Conservation (phyloP, 495 filamentous ascomycete genomes). For the Aspergillus homomorphus region DNA sequence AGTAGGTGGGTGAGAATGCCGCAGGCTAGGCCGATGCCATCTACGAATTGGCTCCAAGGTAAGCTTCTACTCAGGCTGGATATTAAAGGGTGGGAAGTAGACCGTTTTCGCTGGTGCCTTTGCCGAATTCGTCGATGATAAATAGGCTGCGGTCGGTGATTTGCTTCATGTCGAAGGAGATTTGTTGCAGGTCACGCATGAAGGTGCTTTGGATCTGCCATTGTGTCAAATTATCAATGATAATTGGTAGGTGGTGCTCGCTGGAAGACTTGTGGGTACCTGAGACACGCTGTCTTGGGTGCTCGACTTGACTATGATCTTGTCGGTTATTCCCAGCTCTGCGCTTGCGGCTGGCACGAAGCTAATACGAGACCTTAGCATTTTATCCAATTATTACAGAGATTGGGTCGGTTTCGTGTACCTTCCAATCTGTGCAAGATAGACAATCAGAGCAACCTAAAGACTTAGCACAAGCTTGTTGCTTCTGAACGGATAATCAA, state of each 20-base stretch:
- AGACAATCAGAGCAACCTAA: slow-evolving; percentile 80
- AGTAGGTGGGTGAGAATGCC: slow-evolving; percentile 79
- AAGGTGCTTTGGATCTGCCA: slow-evolving; percentile 80
- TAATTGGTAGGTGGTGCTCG: not conserved
- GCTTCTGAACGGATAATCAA: too few relatives aligned
- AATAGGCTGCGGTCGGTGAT: slow-evolving; percentile 75
- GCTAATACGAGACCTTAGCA: slow-evolving; percentile 37
- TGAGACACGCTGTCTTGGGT: slow-evolving; percentile 83
- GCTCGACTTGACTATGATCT: slow-evolving; percentile 83
- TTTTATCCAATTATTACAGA: not conserved
- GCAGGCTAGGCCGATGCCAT: slow-evolving; percentile 83
- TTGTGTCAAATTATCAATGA: slow-evolving; percentile 3
- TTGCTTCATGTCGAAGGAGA: slow-evolving; percentile 73
- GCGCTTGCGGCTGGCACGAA: slow-evolving; percentile 82
- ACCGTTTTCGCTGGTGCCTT: slow-evolving; percentile 77
- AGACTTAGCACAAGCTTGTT: slow-evolving; percentile 11
- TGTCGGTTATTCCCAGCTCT: slow-evolving; percentile 84
- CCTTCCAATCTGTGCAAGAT: slow-evolving; percentile 87
- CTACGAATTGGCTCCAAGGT: slow-evolving; percentile 28
- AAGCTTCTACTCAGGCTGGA: not conserved
- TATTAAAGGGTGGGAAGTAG: slow-evolving; percentile 4
- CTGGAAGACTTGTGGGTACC: slow-evolving; percentile 24
- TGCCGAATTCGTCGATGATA: slow-evolving; percentile 93
- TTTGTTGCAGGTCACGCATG: slow-evolving; percentile 88
- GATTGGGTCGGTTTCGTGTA: slow-evolving; percentile 17